Base-by-base conservation (phyloP, 306 rosid species). In the Leucaena leucocephala region DNA sequence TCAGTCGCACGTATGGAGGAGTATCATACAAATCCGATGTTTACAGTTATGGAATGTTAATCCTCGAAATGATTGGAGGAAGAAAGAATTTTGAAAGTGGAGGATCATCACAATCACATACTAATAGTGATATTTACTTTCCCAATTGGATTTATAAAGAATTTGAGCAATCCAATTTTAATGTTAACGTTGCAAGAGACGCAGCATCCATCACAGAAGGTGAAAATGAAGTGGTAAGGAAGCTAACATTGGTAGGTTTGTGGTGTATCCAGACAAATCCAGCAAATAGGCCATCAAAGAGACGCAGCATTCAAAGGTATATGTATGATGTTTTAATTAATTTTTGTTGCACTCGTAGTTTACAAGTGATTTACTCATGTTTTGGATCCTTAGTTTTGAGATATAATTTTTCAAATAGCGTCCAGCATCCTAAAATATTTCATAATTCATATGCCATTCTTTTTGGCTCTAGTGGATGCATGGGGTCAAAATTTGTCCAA, bases 171-270 rank as follows among this genome's bases (percentile, higher is more conserved):
- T 6, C 39, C 43, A 46, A 59, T 43, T 3, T 9, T 48, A 8
- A 27, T 27, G 0, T 27, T 27, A 27, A 27, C 1, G 27, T 43
- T 17, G 0, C 33, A 42, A 40, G 34, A 66, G 16, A 55, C 7
- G 1, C 35, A 44, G 2, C 35, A 44, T 6, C 19, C 43, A 72
- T 17, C 11, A 42, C 6, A 0, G 68, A n/a, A 6, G 84, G 65
- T 39, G 80, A 80, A 46, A 62, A 76, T 8, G 77, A 80, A 14
- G 62, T 15, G 13, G n/a, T 35, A 15, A 80, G 65, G 3, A 80
- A 72, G 80, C 67, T 80, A 81, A 44, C 66, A 3, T 14, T 79
- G 48, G 4, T 63, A 8, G 22, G 62, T 17, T 55, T 55, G 7
- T 55, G 62, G 62, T 55, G 62, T 8, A 55, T 55, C 8, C 62